Evolutionary conservation across 805 yeast genomes (phyloP), one percentile per base, ranked within the genome.

Genomic region (Yamadazyma nakazawae): DNA sequence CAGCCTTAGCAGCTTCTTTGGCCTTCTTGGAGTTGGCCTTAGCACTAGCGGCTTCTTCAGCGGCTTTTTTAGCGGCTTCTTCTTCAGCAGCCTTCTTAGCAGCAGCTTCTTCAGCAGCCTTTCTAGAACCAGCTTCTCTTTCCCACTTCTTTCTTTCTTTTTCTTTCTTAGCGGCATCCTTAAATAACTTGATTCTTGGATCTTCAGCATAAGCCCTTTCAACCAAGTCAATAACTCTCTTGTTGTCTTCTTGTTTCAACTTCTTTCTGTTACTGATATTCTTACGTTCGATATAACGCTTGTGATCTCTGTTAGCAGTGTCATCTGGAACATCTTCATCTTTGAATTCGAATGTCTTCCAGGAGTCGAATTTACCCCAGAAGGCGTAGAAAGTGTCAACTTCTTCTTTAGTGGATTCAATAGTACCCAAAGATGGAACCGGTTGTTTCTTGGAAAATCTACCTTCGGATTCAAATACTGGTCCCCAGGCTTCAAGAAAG

Each of bases 261-360:
- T 92, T 94, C 79, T 88, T 87, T 78, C 99, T 88, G 49, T 95
- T 88, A 57, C 96, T 90, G 71, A 88, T 82, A 79, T 94, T 94
- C 80, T 94, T 94, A 79, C 92, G 89, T 76, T 94, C 99, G 58
- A 91, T 85, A 78, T 89, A 88, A 76, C 99, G 96, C 79, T 94
- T 94, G 82, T 94, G 96, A 70, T 94, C 99, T 80, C 99, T 90
- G 84, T 94, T 94, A 51, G 96, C 87, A 48, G 97, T 88, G 73
- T 94, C 99, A 76, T 94, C 99, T 58, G 99, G 99, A 62, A 91
- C 97, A 66, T 94, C 99, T 78, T 94, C 99, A 66, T 94, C 99
- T 68, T 90, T 81, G 76, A 91, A 94, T 75, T 94, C 99, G 66
- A 94, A 94, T 40, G 96, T 78, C 78, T 96, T 88, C 99, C 99